phyloP scores from a whole-genome alignment of 805 yeast species.

The Metschnikowia proteae region DNA sequence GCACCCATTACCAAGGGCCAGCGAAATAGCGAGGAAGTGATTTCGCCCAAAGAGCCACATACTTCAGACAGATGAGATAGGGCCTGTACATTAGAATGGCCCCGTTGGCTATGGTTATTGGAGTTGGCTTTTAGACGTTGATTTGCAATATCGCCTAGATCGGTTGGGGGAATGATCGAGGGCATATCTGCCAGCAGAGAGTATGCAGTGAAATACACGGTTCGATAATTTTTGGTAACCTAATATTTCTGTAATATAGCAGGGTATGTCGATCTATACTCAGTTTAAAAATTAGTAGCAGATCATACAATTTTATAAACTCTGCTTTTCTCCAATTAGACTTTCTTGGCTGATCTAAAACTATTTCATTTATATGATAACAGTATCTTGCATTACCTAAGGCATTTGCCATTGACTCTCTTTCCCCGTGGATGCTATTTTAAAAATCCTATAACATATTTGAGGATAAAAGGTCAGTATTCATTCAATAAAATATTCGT shows the following conservation, averaged over 20 bases:
- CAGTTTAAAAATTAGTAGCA: slow-evolving; percentile 14
- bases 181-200: not conserved
- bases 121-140: slow-evolving; percentile 65
- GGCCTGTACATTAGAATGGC: slow-evolving; percentile 99
- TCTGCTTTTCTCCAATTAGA: no score
- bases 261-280: not conserved
- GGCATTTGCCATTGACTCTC: no score
- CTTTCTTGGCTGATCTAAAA: no score
- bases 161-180: slow-evolving; percentile 20
- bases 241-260: not conserved
- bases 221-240: not conserved
- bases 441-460: no score
- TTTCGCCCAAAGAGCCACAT: slow-evolving; percentile 98
- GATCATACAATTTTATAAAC: no score
- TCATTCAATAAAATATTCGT: no score
- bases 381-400: no score
- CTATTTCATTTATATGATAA: no score
- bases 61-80: slow-evolving; percentile 99
- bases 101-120: slow-evolving; percentile 93
- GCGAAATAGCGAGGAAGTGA: slow-evolving; percentile 99
- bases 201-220: not conserved
- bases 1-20: slow-evolving; percentile 98
- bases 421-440: no score
- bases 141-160: not conserved
- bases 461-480: no score